Evolutionary conservation across 371 early-diverging fungal genomes (phyloP).

Genomic region (Umbelopsis sp.): DNA sequence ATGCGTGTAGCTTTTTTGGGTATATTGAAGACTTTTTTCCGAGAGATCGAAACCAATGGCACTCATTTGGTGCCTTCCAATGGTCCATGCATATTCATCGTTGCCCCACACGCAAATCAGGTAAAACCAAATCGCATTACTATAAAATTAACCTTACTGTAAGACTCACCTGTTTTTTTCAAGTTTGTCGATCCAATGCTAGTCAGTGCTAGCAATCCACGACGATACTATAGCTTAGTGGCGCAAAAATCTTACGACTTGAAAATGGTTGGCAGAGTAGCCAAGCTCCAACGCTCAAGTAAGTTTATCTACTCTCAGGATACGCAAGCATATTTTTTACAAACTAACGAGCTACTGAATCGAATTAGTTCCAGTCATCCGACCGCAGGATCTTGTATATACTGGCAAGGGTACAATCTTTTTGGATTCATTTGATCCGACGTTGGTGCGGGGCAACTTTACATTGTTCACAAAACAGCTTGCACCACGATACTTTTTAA

Average conservation of each 20-base stretch:
- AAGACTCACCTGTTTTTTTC: neutral
- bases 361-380: slow-evolving; percentile 83
- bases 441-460: slow-evolving; percentile 64
- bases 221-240: slow-evolving; percentile 82
- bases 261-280: slow-evolving; percentile 82
- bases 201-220: slow-evolving; percentile 72
- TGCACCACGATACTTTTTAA: slow-evolving; percentile 61
- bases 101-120: slow-evolving; percentile 96
- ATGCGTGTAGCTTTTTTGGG: slow-evolving; percentile 40
- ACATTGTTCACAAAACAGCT: slow-evolving; percentile 78
- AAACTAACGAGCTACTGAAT: neutral
- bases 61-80: slow-evolving; percentile 80
- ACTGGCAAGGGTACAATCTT: slow-evolving; percentile 74
- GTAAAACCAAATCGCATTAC: slow-evolving; percentile 25
- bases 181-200: slow-evolving; percentile 93
- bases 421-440: slow-evolving; percentile 66
- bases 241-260: slow-evolving; percentile 86
- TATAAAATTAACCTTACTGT: neutral
- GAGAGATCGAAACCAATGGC: slow-evolving; percentile 87
- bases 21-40: slow-evolving; percentile 80
- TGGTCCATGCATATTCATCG: slow-evolving; percentile 94
- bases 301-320: slow-evolving; percentile 23
- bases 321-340: neutral
- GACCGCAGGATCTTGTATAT: slow-evolving; percentile 89
- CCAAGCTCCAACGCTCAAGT: slow-evolving; percentile 73